Evolutionary conservation across 1,139 yeast species (phyloP).

Genomic region (Diutina neorugosa): DNA sequence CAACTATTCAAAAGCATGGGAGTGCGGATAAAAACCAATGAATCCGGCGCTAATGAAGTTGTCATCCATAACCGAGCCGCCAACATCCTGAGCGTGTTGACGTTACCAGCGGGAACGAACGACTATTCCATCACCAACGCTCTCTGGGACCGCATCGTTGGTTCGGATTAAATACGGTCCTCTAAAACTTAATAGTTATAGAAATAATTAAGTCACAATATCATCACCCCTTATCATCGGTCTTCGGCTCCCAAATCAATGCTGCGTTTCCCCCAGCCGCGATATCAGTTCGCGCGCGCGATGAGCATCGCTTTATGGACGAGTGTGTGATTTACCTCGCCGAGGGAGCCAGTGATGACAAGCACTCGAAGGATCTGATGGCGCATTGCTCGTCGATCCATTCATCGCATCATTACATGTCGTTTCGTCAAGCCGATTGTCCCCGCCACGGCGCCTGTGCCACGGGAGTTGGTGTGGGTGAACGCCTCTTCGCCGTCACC

Average conservation of each 20-base stretch:
- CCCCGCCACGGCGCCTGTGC: constrained; percentile 32
- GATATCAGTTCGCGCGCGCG: not conserved
- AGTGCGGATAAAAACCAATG: not conserved
- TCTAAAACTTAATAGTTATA: not conserved
- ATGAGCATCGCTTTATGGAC: constrained; percentile 3
- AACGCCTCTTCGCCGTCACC: constrained; percentile 46
- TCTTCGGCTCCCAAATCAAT: too few species aligned
- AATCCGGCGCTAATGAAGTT: not conserved
- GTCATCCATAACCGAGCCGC: not conserved
- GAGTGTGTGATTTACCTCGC: constrained; percentile 36
- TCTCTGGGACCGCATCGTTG: not conserved
- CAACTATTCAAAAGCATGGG: not conserved
- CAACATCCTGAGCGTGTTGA: not conserved
- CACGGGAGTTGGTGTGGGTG: constrained; percentile 31
- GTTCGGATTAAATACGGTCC: not conserved
- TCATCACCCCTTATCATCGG: too few species aligned
- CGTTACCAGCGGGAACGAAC: not conserved
- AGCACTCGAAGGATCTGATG: constrained; percentile 33
- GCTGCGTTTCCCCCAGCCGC: not conserved
- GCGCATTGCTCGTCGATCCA: constrained; percentile 40
- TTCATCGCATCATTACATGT: constrained; percentile 34
- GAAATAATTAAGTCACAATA: not conserved
- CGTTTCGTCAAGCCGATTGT: constrained; percentile 45
- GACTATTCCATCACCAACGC: not conserved
- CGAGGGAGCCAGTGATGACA: constrained; percentile 36